Conservation (phyloP, 352 stramenopile species). For the Globisporangium radiosum region DNA sequence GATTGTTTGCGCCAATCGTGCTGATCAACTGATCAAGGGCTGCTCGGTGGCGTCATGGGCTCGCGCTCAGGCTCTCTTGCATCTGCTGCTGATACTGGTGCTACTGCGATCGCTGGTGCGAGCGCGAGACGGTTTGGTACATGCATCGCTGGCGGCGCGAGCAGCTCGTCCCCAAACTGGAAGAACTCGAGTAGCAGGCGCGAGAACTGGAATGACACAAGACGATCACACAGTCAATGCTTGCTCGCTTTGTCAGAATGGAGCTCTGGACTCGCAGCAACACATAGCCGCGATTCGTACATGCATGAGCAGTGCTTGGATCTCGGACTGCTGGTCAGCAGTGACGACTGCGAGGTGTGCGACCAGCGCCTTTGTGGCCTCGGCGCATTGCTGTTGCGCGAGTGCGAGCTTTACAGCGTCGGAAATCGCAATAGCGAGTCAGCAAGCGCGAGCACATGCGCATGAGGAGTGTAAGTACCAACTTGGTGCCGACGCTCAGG, state of each 20-base stretch:
- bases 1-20: no score
- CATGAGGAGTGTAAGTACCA: background rate
- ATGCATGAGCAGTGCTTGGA: constrained; percentile 19
- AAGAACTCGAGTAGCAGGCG: constrained; percentile 9
- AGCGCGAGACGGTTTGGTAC: no score
- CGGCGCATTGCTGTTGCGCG: constrained; percentile 8
- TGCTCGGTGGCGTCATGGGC: no score
- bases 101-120: no score
- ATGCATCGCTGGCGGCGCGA: constrained; percentile 1
- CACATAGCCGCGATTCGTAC: constrained; percentile 3
- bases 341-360: constrained; percentile 18
- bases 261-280: no score
- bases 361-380: constrained; percentile 13
- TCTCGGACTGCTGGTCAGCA: constrained; percentile 18
- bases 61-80: background rate
- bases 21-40: no score
- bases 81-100: no score
- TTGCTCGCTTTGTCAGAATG: no score
- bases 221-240: background rate
- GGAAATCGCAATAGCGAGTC: no score
- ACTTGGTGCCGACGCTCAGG: background rate
- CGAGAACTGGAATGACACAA: constrained; percentile 6
- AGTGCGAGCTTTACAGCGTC: constrained; percentile 2
- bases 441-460: no score
- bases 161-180: constrained; percentile 4